Evolutionary conservation across 169 alveolate genomes (phyloP).

Genomic region (Eimeria praecox): DNA sequence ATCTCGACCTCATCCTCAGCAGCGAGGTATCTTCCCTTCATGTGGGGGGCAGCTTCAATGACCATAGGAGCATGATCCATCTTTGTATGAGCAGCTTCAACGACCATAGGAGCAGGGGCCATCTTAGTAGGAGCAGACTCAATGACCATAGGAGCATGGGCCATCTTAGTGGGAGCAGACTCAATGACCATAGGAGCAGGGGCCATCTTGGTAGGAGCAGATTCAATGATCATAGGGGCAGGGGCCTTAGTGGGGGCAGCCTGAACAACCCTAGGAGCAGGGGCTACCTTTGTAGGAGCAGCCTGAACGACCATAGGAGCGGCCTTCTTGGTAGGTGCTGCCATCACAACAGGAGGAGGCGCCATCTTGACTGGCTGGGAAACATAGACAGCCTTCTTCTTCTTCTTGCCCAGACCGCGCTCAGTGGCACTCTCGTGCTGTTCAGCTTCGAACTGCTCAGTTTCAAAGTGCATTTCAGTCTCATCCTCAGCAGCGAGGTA

Average conservation of each 20-base stretch:
- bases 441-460: too few species aligned
- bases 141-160: conserved; percentile 48
- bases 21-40: conserved; percentile 38
- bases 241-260: conserved; percentile 20
- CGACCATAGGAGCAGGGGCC: conserved; percentile 53
- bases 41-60: conserved; percentile 22
- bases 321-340: neutral
- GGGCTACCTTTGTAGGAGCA: neutral
- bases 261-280: neutral
- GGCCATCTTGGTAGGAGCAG: conserved; percentile 48
- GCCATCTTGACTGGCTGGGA: conserved; percentile 21
- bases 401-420: conserved; percentile 61
- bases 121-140: conserved; percentile 16
- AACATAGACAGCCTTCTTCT: neutral
- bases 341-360: neutral
- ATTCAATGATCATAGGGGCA: conserved; percentile 17
- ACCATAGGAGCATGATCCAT: conserved; percentile 51
- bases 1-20: conserved; percentile 19
- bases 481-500: neutral
- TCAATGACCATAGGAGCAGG: neutral
- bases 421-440: too few species aligned
- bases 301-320: conserved; percentile 26
- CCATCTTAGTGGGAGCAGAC: conserved; percentile 19
- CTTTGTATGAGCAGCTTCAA: conserved; percentile 11
- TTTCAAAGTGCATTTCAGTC: too few species aligned